Evolutionary conservation across 306 rosid species (phyloP).

Genomic region (Gleditsia sinensis): DNA sequence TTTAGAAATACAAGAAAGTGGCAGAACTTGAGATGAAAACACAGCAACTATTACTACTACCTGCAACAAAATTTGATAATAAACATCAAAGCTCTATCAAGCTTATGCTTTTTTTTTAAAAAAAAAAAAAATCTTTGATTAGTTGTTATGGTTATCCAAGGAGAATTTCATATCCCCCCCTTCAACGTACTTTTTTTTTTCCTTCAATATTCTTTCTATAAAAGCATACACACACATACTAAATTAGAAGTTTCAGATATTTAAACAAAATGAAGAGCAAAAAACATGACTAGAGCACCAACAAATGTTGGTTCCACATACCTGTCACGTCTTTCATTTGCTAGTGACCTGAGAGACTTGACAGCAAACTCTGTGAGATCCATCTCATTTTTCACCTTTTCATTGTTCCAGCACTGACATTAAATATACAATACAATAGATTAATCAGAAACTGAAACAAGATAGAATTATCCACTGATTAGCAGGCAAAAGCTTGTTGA

Average conservation of each 20-base stretch:
- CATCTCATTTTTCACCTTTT: slow-evolving; percentile 68
- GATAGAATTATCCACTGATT: background rate
- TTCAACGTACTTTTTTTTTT: background rate
- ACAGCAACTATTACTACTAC: no score
- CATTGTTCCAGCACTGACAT: slow-evolving; percentile 82
- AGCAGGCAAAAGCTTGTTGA: background rate
- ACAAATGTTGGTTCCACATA: slow-evolving; percentile 36
- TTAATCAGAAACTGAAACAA: background rate
- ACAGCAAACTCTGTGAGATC: slow-evolving; percentile 68
- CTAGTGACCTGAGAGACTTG: slow-evolving; percentile 81
- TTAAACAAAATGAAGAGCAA: background rate
- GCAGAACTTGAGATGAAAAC: background rate
- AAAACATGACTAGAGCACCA: background rate
- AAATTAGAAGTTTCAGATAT: background rate
- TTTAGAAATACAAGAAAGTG: background rate
- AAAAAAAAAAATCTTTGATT: no score
- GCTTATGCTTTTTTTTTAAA: background rate
- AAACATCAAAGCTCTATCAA: background rate
- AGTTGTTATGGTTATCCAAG: background rate
- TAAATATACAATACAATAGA: no score
- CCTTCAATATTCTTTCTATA: background rate
- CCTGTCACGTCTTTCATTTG: slow-evolving; percentile 95
- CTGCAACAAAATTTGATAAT: background rate
- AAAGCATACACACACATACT: no score
- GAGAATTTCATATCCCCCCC: slow-evolving; percentile 1